phyloP scores from a whole-genome alignment of 352 stramenopile species.

The Phytophthora citrophthora region DNA sequence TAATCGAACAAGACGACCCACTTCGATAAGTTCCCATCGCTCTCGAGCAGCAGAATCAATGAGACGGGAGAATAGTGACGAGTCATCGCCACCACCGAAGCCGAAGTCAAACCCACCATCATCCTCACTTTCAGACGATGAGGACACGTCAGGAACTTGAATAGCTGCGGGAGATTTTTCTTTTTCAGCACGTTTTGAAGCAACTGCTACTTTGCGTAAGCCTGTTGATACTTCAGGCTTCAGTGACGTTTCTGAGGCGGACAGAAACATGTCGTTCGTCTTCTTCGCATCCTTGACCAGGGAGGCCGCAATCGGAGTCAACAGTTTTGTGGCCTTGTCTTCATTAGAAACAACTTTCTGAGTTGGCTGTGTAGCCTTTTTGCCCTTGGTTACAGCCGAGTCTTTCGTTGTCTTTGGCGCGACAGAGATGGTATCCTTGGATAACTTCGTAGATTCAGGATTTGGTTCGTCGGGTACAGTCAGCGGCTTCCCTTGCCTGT shows the following conservation, averaged over 20 bases:
- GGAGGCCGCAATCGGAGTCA: constrained; percentile 29
- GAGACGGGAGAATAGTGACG: constrained; percentile 69
- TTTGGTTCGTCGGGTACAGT: constrained; percentile 8
- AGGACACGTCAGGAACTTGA: constrained; percentile 17
- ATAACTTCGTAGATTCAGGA: background rate
- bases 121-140: constrained; percentile 32
- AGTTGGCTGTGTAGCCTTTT: constrained; percentile 2
- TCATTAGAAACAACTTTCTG: constrained; percentile 3
- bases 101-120: constrained; percentile 14
- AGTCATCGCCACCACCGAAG: constrained; percentile 5
- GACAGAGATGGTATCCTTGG: background rate
- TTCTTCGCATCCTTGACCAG: constrained; percentile 24
- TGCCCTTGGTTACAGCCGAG: background rate
- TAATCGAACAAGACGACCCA: constrained; percentile 81
- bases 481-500: constrained; percentile 14
- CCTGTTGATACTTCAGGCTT: too few species aligned
- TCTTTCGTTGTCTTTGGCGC: constrained; percentile 4
- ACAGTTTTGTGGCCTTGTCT: background rate
- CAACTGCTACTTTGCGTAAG: background rate
- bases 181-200: constrained; percentile 2
- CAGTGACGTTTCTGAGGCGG: constrained; percentile 10
- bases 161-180: background rate
- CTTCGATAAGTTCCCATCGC: constrained; percentile 78
- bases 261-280: constrained; percentile 30
- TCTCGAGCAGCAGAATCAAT: constrained; percentile 82